These are phyloP conservation scores for Tolypocladium nubicola DNA, from an alignment of 2,329 filamentous ascomycete genomes.

Conservation along the genomic window DNA sequence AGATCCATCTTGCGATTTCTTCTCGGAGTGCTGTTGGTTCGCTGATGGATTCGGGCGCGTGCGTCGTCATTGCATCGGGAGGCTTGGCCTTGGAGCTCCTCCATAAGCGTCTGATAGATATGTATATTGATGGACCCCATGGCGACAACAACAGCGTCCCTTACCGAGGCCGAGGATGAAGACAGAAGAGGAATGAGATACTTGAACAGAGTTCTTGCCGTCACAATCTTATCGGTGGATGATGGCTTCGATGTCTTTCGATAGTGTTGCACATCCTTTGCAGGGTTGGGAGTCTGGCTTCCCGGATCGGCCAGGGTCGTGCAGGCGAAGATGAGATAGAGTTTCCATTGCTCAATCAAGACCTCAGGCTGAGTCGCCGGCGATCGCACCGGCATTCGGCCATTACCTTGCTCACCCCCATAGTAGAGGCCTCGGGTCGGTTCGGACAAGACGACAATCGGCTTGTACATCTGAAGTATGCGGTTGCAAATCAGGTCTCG, in stretches of 20 bases:
- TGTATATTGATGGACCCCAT: slow-evolving; percentile 93
- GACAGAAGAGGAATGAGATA: slow-evolving; percentile 82
- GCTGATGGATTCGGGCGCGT: slow-evolving; percentile 74
- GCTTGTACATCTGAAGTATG: slow-evolving; percentile 84
- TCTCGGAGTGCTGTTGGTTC: slow-evolving; percentile 71
- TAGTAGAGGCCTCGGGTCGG: slow-evolving; percentile 54
- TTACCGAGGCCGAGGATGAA: slow-evolving; percentile 67
- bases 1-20: slow-evolving; percentile 77
- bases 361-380: slow-evolving; percentile 72
- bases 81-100: slow-evolving; percentile 81
- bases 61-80: slow-evolving; percentile 82
- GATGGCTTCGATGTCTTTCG: slow-evolving; percentile 68
- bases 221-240: slow-evolving; percentile 68
- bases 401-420: slow-evolving; percentile 47
- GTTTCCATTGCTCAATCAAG: slow-evolving; percentile 93
- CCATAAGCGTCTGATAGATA: slow-evolving; percentile 81
- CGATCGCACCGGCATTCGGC: slow-evolving; percentile 38
- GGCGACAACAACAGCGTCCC: slow-evolving; percentile 82
- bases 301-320: slow-evolving; percentile 85
- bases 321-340: slow-evolving; percentile 94
- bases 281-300: slow-evolving; percentile 27
- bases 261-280: slow-evolving; percentile 58
- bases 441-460: slow-evolving; percentile 71
- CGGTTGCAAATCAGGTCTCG: slow-evolving; percentile 88
- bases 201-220: slow-evolving; percentile 80